Base-by-base conservation (phyloP, 257 asterid species). In the Gynochthodes officinalis region DNA sequence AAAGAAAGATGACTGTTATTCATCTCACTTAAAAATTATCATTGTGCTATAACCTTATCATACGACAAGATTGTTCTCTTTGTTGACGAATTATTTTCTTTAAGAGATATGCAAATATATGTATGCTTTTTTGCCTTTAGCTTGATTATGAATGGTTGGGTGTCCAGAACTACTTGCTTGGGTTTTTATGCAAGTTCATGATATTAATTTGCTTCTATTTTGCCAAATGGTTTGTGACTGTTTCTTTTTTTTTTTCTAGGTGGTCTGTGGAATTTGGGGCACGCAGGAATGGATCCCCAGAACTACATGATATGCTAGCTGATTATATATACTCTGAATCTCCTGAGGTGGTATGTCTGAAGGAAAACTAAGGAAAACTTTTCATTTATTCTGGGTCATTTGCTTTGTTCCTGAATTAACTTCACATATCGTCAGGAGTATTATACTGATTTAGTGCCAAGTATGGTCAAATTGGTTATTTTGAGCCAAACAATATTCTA, bases 221-320 rank as follows among this genome's bases (percentile, higher is more conserved):
- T 70, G 77, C 65, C 0, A 21, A 46, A 25, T 27, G 57, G 10
- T 55, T 64, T 28, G 49, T 71, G 63, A 25, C 46, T 63, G 52
- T 75, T 21, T n/a, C n/a, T n/a, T 76, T 63, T 39, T 78, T 69
- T 70, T 76, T 61, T 76, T 32, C 61, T 75, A 94, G 99, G 89
- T 94, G 99, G 99, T 94, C 99, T 50, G 72, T 79, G 72, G 99
- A 94, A 86, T 85, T 79, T 83, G 97, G 97, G 80, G 85, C 86
- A 43, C 87, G 77, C 62, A 88, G 73, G 85, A 76, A 69, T 65
- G 99, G 97, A 77, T 89, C 97, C 80, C 95, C 95, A 39, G 97
- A 94, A 80, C 81, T 94, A 37, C 97, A 94, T 70, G 99, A 91
- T 76, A 91, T 94, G 97, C 82, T 91, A 65, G 99, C 97, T 65